phyloP scores from a whole-genome alignment of 169 alveolate genomes.

The Prorocentrum cordatum region DNA sequence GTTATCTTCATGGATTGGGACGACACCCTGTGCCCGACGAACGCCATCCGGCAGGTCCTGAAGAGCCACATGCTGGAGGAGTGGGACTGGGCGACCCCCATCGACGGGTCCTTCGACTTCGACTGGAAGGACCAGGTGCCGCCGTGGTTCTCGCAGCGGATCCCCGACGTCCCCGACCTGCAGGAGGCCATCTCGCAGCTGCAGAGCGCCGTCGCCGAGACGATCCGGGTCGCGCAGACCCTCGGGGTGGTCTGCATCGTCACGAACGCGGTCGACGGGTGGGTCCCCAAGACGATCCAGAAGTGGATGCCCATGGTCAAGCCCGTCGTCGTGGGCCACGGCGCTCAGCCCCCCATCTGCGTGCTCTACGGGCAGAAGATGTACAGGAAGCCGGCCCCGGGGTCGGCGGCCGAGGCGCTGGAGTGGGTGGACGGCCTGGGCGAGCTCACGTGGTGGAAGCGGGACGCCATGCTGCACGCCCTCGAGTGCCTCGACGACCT shows the following conservation, averaged over 20 bases:
- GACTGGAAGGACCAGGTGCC: slow-evolving; percentile 36
- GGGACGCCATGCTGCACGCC: no score
- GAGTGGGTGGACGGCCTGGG: no score
- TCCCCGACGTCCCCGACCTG: slow-evolving; percentile 2
- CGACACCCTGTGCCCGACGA: slow-evolving; percentile 47
- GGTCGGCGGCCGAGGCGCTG: no score
- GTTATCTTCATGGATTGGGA: slow-evolving; percentile 62
- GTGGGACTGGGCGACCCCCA: no score
- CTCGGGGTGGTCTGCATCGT: slow-evolving; percentile 51
- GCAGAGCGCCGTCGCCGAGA: background rate
- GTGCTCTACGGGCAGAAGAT: no score
- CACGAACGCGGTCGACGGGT: slow-evolving; percentile 49
- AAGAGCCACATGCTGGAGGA: no score
- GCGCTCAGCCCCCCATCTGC: no score
- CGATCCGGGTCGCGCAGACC: background rate
- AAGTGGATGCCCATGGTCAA: background rate
- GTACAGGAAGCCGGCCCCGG: no score
- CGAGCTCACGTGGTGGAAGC: no score
- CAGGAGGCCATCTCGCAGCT: background rate
- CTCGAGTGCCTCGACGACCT: no score
- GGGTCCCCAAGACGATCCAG: slow-evolving; percentile 56
- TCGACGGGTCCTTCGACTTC: background rate
- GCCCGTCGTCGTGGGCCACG: no score
- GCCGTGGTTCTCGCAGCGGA: slow-evolving; percentile 37
- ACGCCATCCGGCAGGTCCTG: slow-evolving; percentile 14